Base-by-base conservation (phyloP, 208 protist genomes). In the Crithidia fasciculata region DNA sequence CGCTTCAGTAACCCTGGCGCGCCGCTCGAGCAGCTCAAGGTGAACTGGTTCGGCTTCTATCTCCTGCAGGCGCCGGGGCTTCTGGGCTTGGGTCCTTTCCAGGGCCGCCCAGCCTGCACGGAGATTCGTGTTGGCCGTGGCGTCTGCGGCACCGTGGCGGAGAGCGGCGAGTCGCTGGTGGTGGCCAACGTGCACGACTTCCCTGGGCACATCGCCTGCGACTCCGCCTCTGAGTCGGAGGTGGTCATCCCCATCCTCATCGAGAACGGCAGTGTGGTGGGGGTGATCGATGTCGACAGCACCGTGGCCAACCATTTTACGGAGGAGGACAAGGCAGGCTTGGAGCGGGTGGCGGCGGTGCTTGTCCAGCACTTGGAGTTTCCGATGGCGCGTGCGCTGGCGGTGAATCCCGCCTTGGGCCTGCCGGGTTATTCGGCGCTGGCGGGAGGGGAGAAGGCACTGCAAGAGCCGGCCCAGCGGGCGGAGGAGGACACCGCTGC, bases 41-140 rank as follows among this genome's bases (percentile, higher is more conserved):
- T 96, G 19, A 97, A 97, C 75, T 98, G 95, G 96, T 89, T 96
- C 57, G 96, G 96, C 58, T 98, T 98, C 78, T 98, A 98, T 65
- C 83, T 98, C 15, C 62, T 96, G 19, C 79, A 94, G 61, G 84
- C 73, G 2, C 81, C 82, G 3, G 80, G 84, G 10, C 55, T 90
- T 40, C 89, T 98, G 8, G 90, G 84, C n/a, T 81, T 99, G 4
- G 97, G 97, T 0, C 97, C 97, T 8, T 99, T 99, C 78, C 95
- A 98, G 69, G 97, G 96, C 37, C 90, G 93, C 1, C 85, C 95
- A 2, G 96, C 96, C 7, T 98, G 97, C 84, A 92, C 84, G 13
- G 57, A 85, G 54, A 98, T 98, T 54, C 80, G 73, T 53, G 63
- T 95, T 10, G 96, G 96, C 8, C 78, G 79, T 40, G 97, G 97